Evolutionary conservation across 495 filamentous ascomycete genomes (phyloP).

Genomic region (Cercophora newfieldiana): DNA sequence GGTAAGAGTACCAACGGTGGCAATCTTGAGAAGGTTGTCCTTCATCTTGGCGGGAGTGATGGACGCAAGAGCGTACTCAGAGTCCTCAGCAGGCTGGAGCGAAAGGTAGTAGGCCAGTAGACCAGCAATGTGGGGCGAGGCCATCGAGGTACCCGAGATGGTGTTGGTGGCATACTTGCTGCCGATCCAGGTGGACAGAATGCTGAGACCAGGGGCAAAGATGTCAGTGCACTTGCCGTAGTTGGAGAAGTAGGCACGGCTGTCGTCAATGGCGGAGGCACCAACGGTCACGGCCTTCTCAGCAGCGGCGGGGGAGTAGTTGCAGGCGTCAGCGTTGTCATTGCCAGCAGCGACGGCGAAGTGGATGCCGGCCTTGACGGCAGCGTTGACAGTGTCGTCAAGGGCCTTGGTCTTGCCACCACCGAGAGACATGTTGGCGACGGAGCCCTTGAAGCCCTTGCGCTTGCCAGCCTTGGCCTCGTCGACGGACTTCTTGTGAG

Average conservation of each 20-base stretch:
- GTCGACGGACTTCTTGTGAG: conserved; percentile 71
- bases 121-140: conserved; percentile 94
- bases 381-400: conserved; percentile 91
- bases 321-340: conserved; percentile 97
- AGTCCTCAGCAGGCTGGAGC: conserved; percentile 84
- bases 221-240: conserved; percentile 99
- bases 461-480: conserved; percentile 77
- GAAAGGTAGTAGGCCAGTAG: conserved; percentile 97
- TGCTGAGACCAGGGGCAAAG: conserved; percentile 96
- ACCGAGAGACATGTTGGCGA: conserved; percentile 98
- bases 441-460: conserved; percentile 97
- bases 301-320: conserved; percentile 97
- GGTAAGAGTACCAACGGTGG: conserved; percentile 74
- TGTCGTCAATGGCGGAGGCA: conserved; percentile 87
- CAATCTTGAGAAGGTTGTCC: conserved; percentile 78
- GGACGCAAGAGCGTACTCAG: conserved; percentile 81
- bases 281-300: conserved; percentile 94
- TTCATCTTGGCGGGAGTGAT: conserved; percentile 96
- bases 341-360: conserved; percentile 98
- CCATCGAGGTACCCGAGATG: conserved; percentile 99
- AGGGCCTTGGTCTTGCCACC: conserved; percentile 91
- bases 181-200: conserved; percentile 96
- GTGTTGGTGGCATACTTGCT: conserved; percentile 92
- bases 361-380: conserved; percentile 85
- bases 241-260: conserved; percentile 99